Percentiles rank a stretch among this genome's conserved stretches.
Conservation (phyloP, 306 rosid genomes). For the Hippophae tibetana region DNA sequence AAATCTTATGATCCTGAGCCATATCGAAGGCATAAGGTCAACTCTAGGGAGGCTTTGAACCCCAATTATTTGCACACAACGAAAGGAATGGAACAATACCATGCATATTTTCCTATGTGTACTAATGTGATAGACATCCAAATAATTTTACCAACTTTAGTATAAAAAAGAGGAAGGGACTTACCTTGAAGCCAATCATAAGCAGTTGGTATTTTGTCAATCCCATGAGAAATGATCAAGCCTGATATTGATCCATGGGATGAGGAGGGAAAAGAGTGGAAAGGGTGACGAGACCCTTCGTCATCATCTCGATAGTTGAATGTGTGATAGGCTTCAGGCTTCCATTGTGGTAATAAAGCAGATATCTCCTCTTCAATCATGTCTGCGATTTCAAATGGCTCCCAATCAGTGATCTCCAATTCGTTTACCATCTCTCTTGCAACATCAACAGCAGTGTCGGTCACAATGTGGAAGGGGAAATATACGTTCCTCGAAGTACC, state of each 20-base stretch:
- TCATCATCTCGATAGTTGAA: conserved; percentile 24
- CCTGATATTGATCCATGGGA: conserved; percentile 39
- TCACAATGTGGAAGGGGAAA: conserved; percentile 61
- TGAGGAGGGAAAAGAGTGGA: conserved; percentile 42
- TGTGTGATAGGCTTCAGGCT: conserved; percentile 19
- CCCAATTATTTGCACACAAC: too few relatives aligned
- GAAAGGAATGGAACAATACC: too few relatives aligned
- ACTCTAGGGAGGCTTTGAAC: too few relatives aligned
- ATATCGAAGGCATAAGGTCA: too few relatives aligned
- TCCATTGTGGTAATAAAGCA: conserved; percentile 50
- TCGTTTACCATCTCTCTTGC: conserved; percentile 86
- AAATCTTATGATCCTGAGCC: too few relatives aligned
- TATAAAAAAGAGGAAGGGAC: too few relatives aligned
- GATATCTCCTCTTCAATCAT: conserved; percentile 71
- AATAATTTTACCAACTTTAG: too few relatives aligned
- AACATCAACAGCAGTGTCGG: conserved; percentile 68
- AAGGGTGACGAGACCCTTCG: conserved; percentile 29
- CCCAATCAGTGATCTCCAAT: conserved; percentile 64
- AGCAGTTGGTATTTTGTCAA: conserved; percentile 11
- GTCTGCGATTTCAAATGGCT: conserved; percentile 58
- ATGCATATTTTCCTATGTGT: too few relatives aligned
- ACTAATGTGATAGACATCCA: too few relatives aligned
- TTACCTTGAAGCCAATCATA: conserved; percentile 28
- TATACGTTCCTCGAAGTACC: conserved; percentile 51
- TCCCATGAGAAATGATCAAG: conserved; percentile 26